Evolutionary conservation across 306 rosid genomes (phyloP).

Genomic region (Rosa rugosa): DNA sequence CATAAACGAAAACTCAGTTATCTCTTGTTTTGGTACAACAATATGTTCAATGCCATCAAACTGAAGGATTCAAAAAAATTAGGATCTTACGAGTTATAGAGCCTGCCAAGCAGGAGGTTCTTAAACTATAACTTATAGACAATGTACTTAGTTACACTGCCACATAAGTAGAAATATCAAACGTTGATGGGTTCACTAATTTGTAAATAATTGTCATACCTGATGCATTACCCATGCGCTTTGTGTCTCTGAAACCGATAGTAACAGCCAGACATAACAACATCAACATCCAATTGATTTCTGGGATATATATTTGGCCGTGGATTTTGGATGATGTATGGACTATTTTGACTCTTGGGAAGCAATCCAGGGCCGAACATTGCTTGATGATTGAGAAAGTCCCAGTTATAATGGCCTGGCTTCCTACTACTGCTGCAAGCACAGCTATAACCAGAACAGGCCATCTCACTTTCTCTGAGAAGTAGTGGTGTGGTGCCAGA

Average conservation of each 20-base stretch:
- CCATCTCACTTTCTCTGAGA: constrained; percentile 78
- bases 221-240: constrained; percentile 85
- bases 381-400: constrained; percentile 94
- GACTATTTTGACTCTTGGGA: constrained; percentile 86
- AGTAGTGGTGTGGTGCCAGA: constrained; percentile 22
- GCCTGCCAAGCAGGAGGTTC: not conserved
- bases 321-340: constrained; percentile 93
- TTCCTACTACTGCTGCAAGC: constrained; percentile 93
- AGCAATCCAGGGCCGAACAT: constrained; percentile 85
- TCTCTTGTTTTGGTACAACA: not conserved
- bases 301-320: constrained; percentile 94
- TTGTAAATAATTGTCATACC: constrained; percentile 46
- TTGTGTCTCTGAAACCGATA: constrained; percentile 82
- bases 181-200: not conserved
- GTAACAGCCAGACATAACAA: constrained; percentile 80
- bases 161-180: not conserved
- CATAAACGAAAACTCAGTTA: not conserved
- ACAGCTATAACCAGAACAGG: constrained; percentile 90
- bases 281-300: constrained; percentile 95
- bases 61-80: not conserved
- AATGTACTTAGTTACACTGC: not conserved
- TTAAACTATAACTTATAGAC: not conserved
- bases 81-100: not conserved
- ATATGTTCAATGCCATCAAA: not conserved
- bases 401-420: constrained; percentile 97